Evolutionary conservation across 192 early-diverging fungal species (phyloP).

Genomic region (Kickxella alabastrina): DNA sequence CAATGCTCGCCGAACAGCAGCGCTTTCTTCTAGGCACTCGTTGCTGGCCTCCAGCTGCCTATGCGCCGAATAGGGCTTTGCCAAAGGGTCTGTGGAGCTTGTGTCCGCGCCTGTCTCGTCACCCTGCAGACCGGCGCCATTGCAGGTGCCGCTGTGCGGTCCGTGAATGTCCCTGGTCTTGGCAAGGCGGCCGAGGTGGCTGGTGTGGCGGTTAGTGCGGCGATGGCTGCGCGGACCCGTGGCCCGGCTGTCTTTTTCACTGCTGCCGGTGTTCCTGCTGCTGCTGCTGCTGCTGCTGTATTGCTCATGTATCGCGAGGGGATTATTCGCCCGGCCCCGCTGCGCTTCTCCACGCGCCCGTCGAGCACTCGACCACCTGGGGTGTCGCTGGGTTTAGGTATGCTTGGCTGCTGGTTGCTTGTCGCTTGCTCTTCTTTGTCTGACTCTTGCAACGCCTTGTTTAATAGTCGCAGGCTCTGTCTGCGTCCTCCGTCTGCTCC

Average conservation of each 20-base stretch:
- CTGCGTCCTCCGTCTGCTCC: slow-evolving; percentile 25
- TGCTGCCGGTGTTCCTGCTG: background rate
- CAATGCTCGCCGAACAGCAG: too few relatives aligned
- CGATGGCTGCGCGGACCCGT: background rate
- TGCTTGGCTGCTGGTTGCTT: too few relatives aligned
- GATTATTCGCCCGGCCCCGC: slow-evolving; percentile 15
- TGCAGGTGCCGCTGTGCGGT: too few relatives aligned
- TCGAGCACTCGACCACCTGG: background rate
- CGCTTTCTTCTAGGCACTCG: too few relatives aligned
- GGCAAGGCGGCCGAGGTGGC: background rate
- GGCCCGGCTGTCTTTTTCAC: background rate
- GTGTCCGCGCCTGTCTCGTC: too few relatives aligned
- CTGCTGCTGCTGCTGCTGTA: slow-evolving; percentile 1
- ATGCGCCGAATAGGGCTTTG: too few relatives aligned
- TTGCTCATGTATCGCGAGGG: slow-evolving; percentile 45
- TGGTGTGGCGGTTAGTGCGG: slow-evolving; percentile 3
- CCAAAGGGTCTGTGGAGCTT: too few relatives aligned
- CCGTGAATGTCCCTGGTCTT: background rate
- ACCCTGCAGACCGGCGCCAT: too few relatives aligned
- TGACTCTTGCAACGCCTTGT: slow-evolving; percentile 8
- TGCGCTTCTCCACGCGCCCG: slow-evolving; percentile 31
- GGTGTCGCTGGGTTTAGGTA: background rate
- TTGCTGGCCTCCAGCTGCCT: too few relatives aligned
- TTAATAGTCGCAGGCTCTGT: slow-evolving; percentile 26
- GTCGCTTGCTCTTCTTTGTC: too few relatives aligned